Base-by-base conservation (phyloP, 306 rosid species). In the Cotoneaster glaucophyllus region DNA sequence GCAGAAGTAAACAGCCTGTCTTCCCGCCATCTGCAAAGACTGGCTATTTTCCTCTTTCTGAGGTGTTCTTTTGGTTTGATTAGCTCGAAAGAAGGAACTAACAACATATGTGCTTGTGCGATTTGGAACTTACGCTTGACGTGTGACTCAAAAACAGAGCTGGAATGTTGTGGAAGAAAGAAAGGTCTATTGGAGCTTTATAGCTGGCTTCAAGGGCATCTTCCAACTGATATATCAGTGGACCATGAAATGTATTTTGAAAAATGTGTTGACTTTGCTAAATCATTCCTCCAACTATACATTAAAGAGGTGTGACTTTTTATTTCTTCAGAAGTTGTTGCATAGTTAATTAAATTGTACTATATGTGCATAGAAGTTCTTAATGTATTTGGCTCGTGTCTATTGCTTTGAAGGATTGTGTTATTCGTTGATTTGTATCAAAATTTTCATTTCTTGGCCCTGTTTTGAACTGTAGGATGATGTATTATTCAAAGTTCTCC, bases 401-500 rank as follows among this genome's bases (percentile, higher is more conserved):
- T 41, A 41, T 41, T 41, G 44, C 44, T 41, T 9, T 1, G 12
- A 41, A 41, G 44, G 44, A 7, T 41, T 41, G 44, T 10, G 12
- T 41, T 41, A 41, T 41, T 8, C 11, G 44, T 41, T 41, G 44
- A 8, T 41, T 41, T 41, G 44, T 41, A 21, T 56, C 3, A 11
- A 53, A 11, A 15, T 52, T 24, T 15, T 50, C 56, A 28, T 72
- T 63, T 68, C 34, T 57, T 44, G 69, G 31, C 28, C 58, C 43
- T 54, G 54, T 71, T 53, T 75, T 85, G 74, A 79, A 81, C 82
- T 82, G 79, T 83, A 91, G 98, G 98, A 94, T 83, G 97, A 94
- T 87, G 83, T 94, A 45, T 84, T 94, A 79, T 94, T 94, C 81
- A 85, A 88, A 82, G 90, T 94, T 77, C 89, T 94, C 64, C 78